Percentiles rank a stretch among this genome's conserved stretches.
These are phyloP conservation scores for Echeveria elegans DNA, from an alignment of 164 flowering plant species.

Conservation along the genomic window DNA sequence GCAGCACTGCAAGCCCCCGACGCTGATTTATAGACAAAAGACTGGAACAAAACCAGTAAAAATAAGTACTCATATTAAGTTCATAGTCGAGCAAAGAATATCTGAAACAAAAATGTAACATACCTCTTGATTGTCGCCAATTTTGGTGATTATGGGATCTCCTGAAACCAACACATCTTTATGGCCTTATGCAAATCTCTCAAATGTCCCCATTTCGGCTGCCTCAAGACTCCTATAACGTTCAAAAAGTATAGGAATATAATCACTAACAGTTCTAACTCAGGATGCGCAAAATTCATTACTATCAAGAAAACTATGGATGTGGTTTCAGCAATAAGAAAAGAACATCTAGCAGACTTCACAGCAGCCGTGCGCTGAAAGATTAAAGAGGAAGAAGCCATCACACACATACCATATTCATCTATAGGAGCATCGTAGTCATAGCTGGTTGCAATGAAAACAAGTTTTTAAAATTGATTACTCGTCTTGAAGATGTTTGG, in stretches of 20 bases:
- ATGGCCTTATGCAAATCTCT: slow-evolving; percentile 51
- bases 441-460: neutral
- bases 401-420: neutral
- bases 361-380: neutral
- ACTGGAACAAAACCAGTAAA: slow-evolving; percentile 24
- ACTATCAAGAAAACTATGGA: neutral
- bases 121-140: slow-evolving; percentile 68
- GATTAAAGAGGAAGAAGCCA: neutral
- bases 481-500: neutral
- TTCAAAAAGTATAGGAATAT: neutral
- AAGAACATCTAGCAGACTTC: neutral
- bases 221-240: neutral
- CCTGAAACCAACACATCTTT: slow-evolving; percentile 44
- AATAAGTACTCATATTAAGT: neutral
- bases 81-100: neutral
- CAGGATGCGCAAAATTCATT: neutral
- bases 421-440: slow-evolving; percentile 1
- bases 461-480: neutral
- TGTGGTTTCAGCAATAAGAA: neutral
- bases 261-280: neutral
- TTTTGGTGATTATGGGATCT: slow-evolving; percentile 44
- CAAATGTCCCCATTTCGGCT: slow-evolving; percentile 6
- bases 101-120: neutral
- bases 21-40: slow-evolving; percentile 51
- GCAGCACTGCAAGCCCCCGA: slow-evolving; percentile 69